Evolutionary conservation across 768 basidiomycete species (phyloP).

Genomic region (Phallus indusiatus): DNA sequence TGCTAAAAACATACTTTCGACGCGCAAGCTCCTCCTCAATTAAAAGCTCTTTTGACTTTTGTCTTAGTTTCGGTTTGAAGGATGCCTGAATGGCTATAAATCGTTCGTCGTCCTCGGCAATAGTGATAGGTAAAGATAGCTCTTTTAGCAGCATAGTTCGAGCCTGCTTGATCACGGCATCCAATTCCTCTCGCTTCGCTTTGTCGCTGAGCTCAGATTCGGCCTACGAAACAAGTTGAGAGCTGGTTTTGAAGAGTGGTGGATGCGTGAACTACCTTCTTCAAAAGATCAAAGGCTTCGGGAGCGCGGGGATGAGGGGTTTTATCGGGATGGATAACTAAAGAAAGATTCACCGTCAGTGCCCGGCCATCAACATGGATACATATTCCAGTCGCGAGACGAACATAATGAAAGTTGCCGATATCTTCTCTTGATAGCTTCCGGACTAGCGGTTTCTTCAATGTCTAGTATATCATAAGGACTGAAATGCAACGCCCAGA

Average conservation of each 20-base stretch:
- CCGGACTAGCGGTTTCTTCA: slow-evolving; percentile 53
- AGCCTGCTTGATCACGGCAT: slow-evolving; percentile 70
- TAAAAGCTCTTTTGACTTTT: slow-evolving; percentile 71
- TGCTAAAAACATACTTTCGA: slow-evolving; percentile 50
- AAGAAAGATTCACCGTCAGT: slow-evolving; percentile 6
- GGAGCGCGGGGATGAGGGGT: slow-evolving; percentile 78
- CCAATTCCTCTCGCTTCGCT: slow-evolving; percentile 70
- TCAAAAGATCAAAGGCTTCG: slow-evolving; percentile 88
- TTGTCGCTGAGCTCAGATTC: slow-evolving; percentile 76
- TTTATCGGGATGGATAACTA: slow-evolving; percentile 99
- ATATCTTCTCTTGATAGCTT: slow-evolving; percentile 87
- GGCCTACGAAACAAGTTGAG: slow-evolving; percentile 42
- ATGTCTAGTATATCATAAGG: slow-evolving; percentile 93
- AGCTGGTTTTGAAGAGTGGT: neutral
- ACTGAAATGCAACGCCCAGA: slow-evolving; percentile 28
- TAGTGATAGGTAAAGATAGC: slow-evolving; percentile 50
- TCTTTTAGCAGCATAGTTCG: slow-evolving; percentile 57
- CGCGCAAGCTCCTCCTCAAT: slow-evolving; percentile 86
- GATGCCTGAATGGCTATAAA: slow-evolving; percentile 41
- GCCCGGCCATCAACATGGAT: slow-evolving; percentile 3
- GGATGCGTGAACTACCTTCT: slow-evolving; percentile 52
- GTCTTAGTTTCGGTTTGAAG: slow-evolving; percentile 56
- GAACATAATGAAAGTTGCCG: slow-evolving; percentile 76
- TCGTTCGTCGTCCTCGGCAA: slow-evolving; percentile 52
- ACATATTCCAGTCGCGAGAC: slow-evolving; percentile 19